Evolutionary conservation across 768 basidiomycete species (phyloP).

Genomic region (Rhizopogon salebrosus): DNA sequence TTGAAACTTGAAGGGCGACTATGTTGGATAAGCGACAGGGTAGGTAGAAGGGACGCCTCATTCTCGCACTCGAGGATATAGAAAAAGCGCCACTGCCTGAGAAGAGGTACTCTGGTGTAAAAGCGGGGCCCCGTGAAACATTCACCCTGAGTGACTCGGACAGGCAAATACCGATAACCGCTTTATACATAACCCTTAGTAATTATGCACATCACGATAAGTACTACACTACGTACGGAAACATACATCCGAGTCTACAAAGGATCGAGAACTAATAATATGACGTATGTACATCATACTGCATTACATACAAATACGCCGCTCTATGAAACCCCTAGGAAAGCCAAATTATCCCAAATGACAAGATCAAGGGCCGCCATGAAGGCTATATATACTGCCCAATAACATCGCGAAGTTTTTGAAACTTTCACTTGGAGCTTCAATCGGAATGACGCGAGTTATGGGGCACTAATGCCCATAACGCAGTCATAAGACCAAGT

Average conservation of each 20-base stretch:
- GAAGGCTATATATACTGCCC: background rate
- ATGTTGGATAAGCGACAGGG: background rate
- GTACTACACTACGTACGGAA: no score
- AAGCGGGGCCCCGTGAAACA: background rate
- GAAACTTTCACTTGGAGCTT: background rate
- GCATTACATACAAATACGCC: background rate
- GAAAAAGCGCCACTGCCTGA: background rate
- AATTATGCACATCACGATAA: no score
- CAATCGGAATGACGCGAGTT: slow-evolving; percentile 2
- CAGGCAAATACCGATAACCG: background rate
- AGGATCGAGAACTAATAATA: no score
- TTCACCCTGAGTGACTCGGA: no score
- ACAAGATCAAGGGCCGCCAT: background rate
- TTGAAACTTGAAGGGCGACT: background rate
- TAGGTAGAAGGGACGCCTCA: background rate
- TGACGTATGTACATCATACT: background rate
- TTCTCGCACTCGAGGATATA: background rate
- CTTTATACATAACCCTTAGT: no score
- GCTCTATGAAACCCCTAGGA: background rate
- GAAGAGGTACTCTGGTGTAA: background rate
- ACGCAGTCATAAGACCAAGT: slow-evolving; percentile 27
- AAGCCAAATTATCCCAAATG: background rate
- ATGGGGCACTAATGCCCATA: slow-evolving; percentile 30
- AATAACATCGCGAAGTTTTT: background rate
- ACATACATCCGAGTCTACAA: no score